Evolutionary conservation across 495 filamentous ascomycete species (phyloP).

Genomic region (Daldinia caldariorum): DNA sequence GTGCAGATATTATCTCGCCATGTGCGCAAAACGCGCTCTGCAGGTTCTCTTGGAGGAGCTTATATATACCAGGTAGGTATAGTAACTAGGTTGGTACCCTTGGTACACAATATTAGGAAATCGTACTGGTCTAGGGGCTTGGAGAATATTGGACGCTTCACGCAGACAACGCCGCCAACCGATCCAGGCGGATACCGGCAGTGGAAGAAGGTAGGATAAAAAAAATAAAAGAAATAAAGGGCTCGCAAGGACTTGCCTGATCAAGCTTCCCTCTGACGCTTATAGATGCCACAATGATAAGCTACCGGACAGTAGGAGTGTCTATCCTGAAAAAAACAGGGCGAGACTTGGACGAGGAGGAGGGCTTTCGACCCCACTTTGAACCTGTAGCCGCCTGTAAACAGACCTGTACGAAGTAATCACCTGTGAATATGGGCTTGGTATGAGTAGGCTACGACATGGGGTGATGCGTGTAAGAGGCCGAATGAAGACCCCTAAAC

Average conservation of each 20-base stretch:
- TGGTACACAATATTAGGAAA: slow-evolving; percentile 7
- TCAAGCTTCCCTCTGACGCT: slow-evolving; percentile 32
- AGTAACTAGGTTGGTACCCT: no score
- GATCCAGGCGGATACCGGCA: slow-evolving; percentile 39
- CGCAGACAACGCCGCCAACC: slow-evolving; percentile 25
- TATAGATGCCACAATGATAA: slow-evolving; percentile 42
- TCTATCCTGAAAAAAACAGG: slow-evolving; percentile 22
- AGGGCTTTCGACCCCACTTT: slow-evolving; percentile 27
- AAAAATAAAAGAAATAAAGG: slow-evolving; percentile 19
- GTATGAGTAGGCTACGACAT: slow-evolving; percentile 17
- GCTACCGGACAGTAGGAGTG: slow-evolving; percentile 29
- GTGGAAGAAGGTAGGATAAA: not conserved
- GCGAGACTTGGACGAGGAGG: slow-evolving; percentile 9
- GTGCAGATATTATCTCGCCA: slow-evolving; percentile 39
- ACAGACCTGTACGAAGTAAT: no score
- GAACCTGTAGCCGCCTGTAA: slow-evolving; percentile 1
- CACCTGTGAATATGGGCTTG: slow-evolving; percentile 3
- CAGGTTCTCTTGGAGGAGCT: not conserved
- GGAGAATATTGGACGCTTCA: slow-evolving; percentile 7
- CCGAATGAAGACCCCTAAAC: slow-evolving; percentile 29
- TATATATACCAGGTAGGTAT: no score
- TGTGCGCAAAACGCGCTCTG: slow-evolving; percentile 22
- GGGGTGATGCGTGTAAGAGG: slow-evolving; percentile 16
- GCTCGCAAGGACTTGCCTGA: slow-evolving; percentile 50
- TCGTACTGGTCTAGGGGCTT: slow-evolving; percentile 16